These are phyloP conservation scores for Russula foetens DNA, from an alignment of 768 basidiomycete genomes.

Conservation along the genomic window DNA sequence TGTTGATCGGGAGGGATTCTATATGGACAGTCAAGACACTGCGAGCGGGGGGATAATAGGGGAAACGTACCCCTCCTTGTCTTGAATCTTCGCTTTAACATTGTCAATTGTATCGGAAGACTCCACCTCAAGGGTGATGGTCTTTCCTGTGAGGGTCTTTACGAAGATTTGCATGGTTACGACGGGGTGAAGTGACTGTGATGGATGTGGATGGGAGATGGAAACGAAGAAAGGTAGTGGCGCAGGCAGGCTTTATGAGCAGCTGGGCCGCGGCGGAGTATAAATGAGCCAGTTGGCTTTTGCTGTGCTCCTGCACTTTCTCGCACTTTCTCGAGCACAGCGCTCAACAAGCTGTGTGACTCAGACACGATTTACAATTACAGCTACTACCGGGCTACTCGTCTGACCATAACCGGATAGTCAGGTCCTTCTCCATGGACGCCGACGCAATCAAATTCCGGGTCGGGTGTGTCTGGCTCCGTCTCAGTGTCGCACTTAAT, in stretches of 20 bases:
- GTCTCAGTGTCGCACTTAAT: constrained; percentile 4
- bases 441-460: constrained; percentile 75
- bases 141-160: constrained; percentile 65
- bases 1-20: constrained; percentile 76
- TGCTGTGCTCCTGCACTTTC: neutral
- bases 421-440: constrained; percentile 83
- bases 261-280: constrained; percentile 8
- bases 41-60: no score
- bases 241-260: no score
- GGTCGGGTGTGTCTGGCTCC: constrained; percentile 63
- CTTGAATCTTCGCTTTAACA: constrained; percentile 78
- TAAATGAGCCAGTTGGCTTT: neutral
- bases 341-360: neutral
- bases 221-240: neutral
- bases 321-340: neutral
- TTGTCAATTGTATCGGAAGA: constrained; percentile 65
- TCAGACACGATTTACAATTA: no score
- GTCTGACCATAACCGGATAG: constrained; percentile 58
- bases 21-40: neutral
- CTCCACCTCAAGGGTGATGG: constrained; percentile 68
- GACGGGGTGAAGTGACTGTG: neutral
- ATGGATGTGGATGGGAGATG: no score
- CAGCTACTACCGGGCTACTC: neutral
- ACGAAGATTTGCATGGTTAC: constrained; percentile 44
- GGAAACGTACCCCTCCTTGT: constrained; percentile 65